phyloP scores from a whole-genome alignment of 345 rosid species.

The Gossypium turneri region DNA sequence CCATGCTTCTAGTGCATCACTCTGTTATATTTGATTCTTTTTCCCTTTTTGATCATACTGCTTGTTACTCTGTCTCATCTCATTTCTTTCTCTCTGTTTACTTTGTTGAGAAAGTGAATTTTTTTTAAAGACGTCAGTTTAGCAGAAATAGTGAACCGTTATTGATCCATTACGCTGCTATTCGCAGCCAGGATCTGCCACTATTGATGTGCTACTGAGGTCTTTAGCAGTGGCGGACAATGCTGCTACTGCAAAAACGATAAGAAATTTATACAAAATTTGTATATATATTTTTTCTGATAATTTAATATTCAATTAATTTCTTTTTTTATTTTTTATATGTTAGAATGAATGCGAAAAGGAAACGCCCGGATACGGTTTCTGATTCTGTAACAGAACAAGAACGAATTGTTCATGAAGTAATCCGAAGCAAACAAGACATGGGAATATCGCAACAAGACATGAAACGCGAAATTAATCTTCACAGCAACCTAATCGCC shows the following conservation, averaged over 20 bases:
- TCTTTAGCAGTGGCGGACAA: neutral
- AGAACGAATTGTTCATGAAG: slow-evolving; percentile 38
- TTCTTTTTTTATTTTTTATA: neutral
- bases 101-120: too few relatives aligned
- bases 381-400: slow-evolving; percentile 42
- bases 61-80: neutral
- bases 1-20: too few relatives aligned
- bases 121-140: neutral
- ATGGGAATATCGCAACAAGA: slow-evolving; percentile 52
- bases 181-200: neutral
- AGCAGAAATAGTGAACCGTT: neutral
- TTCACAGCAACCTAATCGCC: slow-evolving; percentile 28
- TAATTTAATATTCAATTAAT: neutral
- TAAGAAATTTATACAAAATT: neutral
- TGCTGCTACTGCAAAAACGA: neutral
- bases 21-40: too few relatives aligned
- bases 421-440: slow-evolving; percentile 52
- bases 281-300: neutral
- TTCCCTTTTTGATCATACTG: neutral
- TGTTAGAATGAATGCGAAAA: slow-evolving; percentile 28
- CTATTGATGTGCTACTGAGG: neutral
- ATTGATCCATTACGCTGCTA: neutral
- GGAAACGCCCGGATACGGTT: slow-evolving; percentile 46
- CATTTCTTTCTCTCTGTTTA: neutral
- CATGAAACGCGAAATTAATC: slow-evolving; percentile 40